phyloP scores from a whole-genome alignment of 345 rosid genomes.

The Aegle marmelos region DNA sequence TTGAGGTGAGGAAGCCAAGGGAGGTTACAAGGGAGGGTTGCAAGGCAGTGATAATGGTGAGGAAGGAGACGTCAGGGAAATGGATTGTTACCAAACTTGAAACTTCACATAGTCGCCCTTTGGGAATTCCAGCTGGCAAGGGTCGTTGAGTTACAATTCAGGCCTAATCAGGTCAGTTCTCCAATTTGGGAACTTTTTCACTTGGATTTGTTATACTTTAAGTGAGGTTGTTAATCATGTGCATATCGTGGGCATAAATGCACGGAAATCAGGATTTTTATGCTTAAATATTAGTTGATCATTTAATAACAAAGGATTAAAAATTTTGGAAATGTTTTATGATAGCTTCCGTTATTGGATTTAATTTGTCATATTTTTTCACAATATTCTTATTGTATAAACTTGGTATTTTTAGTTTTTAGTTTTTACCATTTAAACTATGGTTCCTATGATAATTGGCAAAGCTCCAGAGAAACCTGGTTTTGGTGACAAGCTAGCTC shows the following conservation, averaged over 20 bases:
- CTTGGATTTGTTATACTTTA: neutral
- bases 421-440: neutral
- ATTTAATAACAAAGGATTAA: neutral
- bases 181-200: neutral
- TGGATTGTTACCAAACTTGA: slow-evolving; percentile 39
- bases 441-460: neutral
- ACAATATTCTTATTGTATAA: neutral
- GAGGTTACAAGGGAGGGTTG: slow-evolving; percentile 43
- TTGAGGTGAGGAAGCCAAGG: slow-evolving; percentile 42
- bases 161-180: slow-evolving; percentile 14
- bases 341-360: neutral
- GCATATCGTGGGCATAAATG: neutral
- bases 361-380: neutral
- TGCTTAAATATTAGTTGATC: neutral
- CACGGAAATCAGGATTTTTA: neutral
- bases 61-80: slow-evolving; percentile 35
- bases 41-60: slow-evolving; percentile 43
- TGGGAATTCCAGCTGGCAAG: slow-evolving; percentile 9
- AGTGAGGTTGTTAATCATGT: neutral
- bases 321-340: neutral
- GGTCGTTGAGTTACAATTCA: neutral
- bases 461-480: neutral
- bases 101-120: slow-evolving; percentile 30
- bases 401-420: neutral
- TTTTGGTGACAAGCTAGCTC: neutral